These are phyloP conservation scores for Blepharisma japonicum DNA, from an alignment of 73 alveolate species.

Conservation along the genomic window DNA sequence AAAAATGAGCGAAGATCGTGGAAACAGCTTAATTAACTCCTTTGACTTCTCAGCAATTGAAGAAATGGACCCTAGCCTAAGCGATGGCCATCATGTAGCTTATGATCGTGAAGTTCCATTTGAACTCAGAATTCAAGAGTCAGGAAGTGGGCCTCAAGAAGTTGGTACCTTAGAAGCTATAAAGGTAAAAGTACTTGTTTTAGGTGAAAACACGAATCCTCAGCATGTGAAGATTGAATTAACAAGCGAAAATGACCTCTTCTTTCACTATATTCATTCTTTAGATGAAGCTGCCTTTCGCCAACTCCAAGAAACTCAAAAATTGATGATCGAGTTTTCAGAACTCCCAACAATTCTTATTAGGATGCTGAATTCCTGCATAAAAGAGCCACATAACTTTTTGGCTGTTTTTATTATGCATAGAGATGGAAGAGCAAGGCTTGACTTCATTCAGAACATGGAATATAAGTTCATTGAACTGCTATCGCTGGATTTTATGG, in stretches of 20 bases:
- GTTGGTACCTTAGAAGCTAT: conserved; percentile 82
- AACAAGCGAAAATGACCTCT: conserved; percentile 91
- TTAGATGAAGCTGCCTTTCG: conserved; percentile 38
- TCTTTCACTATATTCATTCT: conserved; percentile 82
- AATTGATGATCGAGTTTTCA: conserved; percentile 81
- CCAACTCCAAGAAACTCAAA: conserved; percentile 52
- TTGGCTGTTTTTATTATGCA: conserved; percentile 90
- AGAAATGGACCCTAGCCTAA: conserved; percentile 93
- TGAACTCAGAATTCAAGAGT: conserved; percentile 83
- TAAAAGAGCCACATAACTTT: conserved; percentile 75
- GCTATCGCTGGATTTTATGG: conserved; percentile 67
- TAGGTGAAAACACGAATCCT: conserved; percentile 61
- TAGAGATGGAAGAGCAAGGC: conserved; percentile 82
- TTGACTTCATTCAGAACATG: conserved; percentile 82
- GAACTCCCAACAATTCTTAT: conserved; percentile 78
- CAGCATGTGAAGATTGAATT: conserved; percentile 72
- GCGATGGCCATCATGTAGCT: conserved; percentile 73
- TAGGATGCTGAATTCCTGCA: conserved; percentile 88
- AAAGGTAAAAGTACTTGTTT: conserved; percentile 64
- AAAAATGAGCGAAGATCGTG: conserved; percentile 5
- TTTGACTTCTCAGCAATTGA: conserved; percentile 87
- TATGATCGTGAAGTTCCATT: conserved; percentile 90
- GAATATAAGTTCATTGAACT: conserved; percentile 93
- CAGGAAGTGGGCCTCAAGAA: conserved; percentile 70
- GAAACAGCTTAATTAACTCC: conserved; percentile 49